phyloP scores from a whole-genome alignment of 345 rosid species.

The Microcos paniculata region DNA sequence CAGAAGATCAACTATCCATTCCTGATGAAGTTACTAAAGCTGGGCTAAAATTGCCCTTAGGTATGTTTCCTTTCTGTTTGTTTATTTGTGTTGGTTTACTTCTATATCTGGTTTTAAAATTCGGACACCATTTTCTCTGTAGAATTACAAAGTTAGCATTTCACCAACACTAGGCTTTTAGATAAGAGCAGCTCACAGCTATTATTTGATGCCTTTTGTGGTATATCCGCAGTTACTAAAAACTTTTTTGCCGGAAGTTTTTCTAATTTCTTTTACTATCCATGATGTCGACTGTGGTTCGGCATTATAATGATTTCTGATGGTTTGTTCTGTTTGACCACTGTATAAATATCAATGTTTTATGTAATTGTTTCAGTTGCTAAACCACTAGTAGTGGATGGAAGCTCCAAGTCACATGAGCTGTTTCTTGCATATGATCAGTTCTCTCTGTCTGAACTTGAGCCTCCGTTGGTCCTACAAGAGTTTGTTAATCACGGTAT shows the following conservation, averaged over 20 bases:
- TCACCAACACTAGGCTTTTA: background rate
- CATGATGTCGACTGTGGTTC: background rate
- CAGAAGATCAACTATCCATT: slow-evolving; percentile 57
- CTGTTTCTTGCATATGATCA: slow-evolving; percentile 76
- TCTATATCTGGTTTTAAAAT: background rate
- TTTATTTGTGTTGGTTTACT: background rate
- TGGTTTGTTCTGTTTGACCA: background rate
- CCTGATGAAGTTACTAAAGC: slow-evolving; percentile 55
- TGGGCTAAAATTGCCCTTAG: slow-evolving; percentile 76
- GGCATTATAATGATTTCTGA: background rate
- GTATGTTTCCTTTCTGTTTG: slow-evolving; percentile 32
- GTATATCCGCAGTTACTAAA: background rate
- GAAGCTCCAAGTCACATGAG: slow-evolving; percentile 85
- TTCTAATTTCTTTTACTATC: background rate
- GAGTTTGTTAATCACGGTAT: slow-evolving; percentile 97
- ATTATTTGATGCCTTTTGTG: background rate
- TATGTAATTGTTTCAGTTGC: slow-evolving; percentile 54
- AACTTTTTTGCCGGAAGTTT: background rate
- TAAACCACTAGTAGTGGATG: slow-evolving; percentile 87
- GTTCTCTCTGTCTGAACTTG: slow-evolving; percentile 67
- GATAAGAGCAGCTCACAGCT: background rate
- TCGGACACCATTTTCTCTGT: background rate
- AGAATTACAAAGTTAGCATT: background rate
- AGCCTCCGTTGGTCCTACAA: slow-evolving; percentile 84
- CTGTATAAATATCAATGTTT: background rate